A percentile compares a stretch with the other conserved stretches of the same genome.
phyloP scores from a whole-genome alignment of 768 basidiomycete genomes.

The Mycena albidolilacea region DNA sequence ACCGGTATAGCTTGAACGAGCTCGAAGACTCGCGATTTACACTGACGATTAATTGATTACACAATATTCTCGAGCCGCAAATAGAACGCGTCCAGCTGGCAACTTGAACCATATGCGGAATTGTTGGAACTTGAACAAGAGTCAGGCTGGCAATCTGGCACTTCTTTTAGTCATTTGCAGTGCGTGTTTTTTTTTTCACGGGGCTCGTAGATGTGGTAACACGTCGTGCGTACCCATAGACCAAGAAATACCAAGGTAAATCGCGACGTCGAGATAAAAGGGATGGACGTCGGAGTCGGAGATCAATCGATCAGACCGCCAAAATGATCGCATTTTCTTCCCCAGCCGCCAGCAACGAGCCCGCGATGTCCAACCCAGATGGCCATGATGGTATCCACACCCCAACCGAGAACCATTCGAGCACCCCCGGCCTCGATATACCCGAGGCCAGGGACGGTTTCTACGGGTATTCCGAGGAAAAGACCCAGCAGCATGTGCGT shows the following conservation, averaged over 20 bases:
- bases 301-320: background rate
- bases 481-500: constrained; percentile 79
- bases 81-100: too few species aligned
- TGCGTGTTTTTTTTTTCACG: too few species aligned
- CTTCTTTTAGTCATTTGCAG: too few species aligned
- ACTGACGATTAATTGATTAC: background rate
- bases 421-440: constrained; percentile 49
- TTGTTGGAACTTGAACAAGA: too few species aligned
- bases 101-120: too few species aligned
- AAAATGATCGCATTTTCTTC: constrained; percentile 16
- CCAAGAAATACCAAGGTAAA: too few species aligned
- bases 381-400: background rate
- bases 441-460: constrained; percentile 78
- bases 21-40: background rate
- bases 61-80: too few species aligned
- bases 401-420: background rate
- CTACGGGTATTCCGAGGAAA: constrained; percentile 87
- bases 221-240: too few species aligned
- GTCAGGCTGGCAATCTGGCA: too few species aligned
- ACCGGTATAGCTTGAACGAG: background rate
- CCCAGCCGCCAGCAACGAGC: background rate
- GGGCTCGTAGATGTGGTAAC: too few species aligned
- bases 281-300: background rate
- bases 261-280: background rate
- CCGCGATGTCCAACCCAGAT: constrained; percentile 13